A percentile compares a stretch with the other conserved stretches of the same genome.
These are phyloP conservation scores for Candida quercuum DNA, from an alignment of 805 yeast species.

Conservation along the genomic window DNA sequence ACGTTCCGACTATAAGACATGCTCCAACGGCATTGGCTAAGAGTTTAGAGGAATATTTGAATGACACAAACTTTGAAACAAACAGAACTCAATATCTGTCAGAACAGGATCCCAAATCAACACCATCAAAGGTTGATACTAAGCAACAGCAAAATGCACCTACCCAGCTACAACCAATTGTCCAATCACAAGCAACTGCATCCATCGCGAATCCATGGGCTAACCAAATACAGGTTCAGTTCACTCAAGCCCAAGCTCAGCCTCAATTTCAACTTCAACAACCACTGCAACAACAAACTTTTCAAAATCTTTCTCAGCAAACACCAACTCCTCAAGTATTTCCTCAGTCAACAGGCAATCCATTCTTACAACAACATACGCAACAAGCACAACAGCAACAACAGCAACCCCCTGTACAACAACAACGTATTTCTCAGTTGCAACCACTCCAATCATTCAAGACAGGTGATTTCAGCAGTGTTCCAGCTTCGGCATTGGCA, in stretches of 20 bases:
- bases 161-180: slow-evolving; percentile 4
- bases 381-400: slow-evolving; percentile 7
- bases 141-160: background rate
- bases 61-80: slow-evolving; percentile 78
- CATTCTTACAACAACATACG: slow-evolving; percentile 13
- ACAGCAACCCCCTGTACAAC: slow-evolving; percentile 7
- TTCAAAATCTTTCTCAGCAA: slow-evolving; percentile 16
- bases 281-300: slow-evolving; percentile 9
- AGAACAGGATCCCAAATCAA: slow-evolving; percentile 45
- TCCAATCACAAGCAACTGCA: slow-evolving; percentile 4
- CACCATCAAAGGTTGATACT: background rate
- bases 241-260: slow-evolving; percentile 22
- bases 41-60: slow-evolving; percentile 81
- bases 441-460: slow-evolving; percentile 12
- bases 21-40: slow-evolving; percentile 92
- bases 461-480: slow-evolving; percentile 17
- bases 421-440: slow-evolving; percentile 19
- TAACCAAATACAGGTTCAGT: slow-evolving; percentile 28
- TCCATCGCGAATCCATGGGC: slow-evolving; percentile 14
- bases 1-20: slow-evolving; percentile 93
- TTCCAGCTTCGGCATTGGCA: slow-evolving; percentile 15
- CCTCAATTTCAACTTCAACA: slow-evolving; percentile 14
- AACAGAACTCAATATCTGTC: slow-evolving; percentile 74
- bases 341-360: slow-evolving; percentile 13
- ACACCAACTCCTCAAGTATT: slow-evolving; percentile 12